phyloP scores from a whole-genome alignment of 306 rosid species.

The Carpinus fangiana region DNA sequence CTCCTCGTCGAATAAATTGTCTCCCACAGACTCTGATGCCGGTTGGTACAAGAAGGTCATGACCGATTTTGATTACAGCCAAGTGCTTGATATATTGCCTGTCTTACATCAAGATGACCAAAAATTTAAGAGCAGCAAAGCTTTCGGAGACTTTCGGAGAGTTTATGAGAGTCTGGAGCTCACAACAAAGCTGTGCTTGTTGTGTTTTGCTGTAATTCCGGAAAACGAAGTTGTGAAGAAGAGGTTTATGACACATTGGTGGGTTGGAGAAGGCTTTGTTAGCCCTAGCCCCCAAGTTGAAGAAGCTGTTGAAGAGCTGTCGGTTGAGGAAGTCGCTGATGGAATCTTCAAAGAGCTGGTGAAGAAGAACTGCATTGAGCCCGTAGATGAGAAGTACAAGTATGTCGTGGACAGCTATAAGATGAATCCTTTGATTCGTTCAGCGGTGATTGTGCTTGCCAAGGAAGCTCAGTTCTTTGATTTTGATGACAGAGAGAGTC shows the following conservation, averaged over 20 bases:
- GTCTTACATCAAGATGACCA: background rate
- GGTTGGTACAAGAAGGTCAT: too few species aligned
- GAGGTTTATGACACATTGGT: conserved; percentile 31
- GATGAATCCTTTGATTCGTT: conserved; percentile 31
- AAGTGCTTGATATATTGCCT: background rate
- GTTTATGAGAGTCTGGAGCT: background rate
- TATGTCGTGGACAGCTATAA: background rate
- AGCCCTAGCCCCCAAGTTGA: background rate
- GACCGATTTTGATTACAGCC: too few species aligned
- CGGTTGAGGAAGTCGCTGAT: background rate
- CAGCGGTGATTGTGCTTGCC: conserved; percentile 30
- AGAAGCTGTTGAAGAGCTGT: background rate
- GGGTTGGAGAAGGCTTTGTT: conserved; percentile 35
- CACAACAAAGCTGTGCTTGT: conserved; percentile 12
- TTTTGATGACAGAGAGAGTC: conserved; percentile 21
- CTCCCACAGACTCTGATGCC: too few species aligned
- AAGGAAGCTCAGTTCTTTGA: background rate
- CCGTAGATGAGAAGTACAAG: conserved; percentile 4
- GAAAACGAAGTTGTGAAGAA: conserved; percentile 35
- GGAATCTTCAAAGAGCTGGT: conserved; percentile 8
- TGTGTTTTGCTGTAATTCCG: conserved; percentile 28
- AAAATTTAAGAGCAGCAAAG: background rate
- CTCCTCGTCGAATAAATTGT: too few species aligned
- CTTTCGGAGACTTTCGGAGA: conserved; percentile 11
- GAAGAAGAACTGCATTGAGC: conserved; percentile 26